Conservation (phyloP, 139 green algal species). For the Coccomyxa sp. region DNA sequence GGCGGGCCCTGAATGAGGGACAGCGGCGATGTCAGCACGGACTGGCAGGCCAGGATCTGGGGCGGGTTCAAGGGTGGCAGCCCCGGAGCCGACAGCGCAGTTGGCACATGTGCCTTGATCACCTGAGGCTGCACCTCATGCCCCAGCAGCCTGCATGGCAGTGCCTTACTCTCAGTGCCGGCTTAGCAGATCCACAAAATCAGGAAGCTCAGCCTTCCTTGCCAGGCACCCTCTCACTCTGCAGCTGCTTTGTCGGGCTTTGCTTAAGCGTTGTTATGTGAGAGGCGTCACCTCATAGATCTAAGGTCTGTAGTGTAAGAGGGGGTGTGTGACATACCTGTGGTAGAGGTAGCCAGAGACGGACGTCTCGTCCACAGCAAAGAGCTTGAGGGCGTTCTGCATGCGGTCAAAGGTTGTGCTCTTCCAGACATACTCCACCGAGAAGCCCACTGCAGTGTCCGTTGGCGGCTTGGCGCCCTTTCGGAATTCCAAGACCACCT, state of each 20-base stretch:
- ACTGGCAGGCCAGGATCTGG: constrained; percentile 59
- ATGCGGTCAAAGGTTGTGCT: constrained; percentile 89
- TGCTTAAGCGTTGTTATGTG: too few species aligned
- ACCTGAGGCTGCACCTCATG: constrained; percentile 63
- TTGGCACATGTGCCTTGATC: constrained; percentile 45
- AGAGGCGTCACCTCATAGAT: too few species aligned
- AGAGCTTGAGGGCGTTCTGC: constrained; percentile 79
- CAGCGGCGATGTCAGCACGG: constrained; percentile 78
- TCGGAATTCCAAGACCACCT: constrained; percentile 80
- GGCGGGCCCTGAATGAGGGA: constrained; percentile 87
- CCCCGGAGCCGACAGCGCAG: constrained; percentile 65
- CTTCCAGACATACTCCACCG: constrained; percentile 94
- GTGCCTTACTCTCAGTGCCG: too few species aligned
- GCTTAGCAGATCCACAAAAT: too few species aligned
- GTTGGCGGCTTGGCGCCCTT: constrained; percentile 26
- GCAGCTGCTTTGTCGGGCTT: too few species aligned
- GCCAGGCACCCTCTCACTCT: too few species aligned
- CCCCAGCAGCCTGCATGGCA: constrained; percentile 69
- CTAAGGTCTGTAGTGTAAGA: too few species aligned
- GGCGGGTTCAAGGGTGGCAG: constrained; percentile 95
- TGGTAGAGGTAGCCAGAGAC: constrained; percentile 71
- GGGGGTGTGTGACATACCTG: too few species aligned
- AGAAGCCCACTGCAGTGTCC: constrained; percentile 70
- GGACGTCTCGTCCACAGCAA: constrained; percentile 85
- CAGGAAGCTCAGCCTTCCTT: too few species aligned